Conservation (phyloP, 2,329 filamentous ascomycete species). For the Beauveria asiatica region DNA sequence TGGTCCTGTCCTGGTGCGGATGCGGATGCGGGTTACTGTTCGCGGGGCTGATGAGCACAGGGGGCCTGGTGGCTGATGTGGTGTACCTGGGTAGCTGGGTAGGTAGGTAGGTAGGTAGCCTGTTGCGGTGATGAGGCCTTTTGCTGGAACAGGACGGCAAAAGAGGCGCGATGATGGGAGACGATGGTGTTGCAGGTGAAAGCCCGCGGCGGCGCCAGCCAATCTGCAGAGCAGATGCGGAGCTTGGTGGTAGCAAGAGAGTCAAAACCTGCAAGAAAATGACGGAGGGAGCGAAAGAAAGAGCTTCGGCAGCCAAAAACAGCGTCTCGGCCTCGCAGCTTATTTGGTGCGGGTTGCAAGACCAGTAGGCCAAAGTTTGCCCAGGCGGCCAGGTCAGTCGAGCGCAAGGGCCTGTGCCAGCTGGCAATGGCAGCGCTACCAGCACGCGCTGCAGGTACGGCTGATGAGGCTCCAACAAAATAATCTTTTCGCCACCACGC, state of each 20-base stretch:
- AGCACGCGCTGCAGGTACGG: not conserved
- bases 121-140: not conserved
- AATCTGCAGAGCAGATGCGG: not conserved
- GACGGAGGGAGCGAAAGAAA: not conserved
- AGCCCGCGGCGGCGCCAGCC: not conserved
- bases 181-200: not conserved
- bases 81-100: not conserved
- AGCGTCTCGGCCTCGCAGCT: not conserved
- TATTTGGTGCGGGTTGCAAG: not conserved
- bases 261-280: not conserved
- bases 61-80: not conserved
- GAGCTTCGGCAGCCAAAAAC: not conserved
- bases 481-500: too few species aligned
- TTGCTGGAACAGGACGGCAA: not conserved
- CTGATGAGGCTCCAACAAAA: not conserved
- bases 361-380: not conserved
- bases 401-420: not conserved
- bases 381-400: too few species aligned
- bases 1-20: not conserved
- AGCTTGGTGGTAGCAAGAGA: not conserved
- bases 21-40: conserved; percentile 1
- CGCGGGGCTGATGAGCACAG: not conserved
- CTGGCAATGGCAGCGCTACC: not conserved
- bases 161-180: not conserved
- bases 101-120: not conserved